Conservation (phyloP, 768 basidiomycete species). For the Agaricus subrufescens region DNA sequence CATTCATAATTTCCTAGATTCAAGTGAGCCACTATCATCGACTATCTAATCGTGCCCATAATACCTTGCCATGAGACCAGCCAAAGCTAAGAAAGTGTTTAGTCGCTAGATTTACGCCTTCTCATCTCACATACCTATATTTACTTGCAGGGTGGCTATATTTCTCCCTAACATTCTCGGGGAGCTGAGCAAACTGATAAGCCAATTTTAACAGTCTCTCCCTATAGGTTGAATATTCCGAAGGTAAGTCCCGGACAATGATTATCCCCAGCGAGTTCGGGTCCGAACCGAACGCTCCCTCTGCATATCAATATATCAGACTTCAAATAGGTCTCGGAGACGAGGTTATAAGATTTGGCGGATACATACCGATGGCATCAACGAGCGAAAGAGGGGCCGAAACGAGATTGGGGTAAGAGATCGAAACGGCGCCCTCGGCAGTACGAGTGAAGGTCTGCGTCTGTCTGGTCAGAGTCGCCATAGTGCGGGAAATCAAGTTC, state of each 20-base stretch:
- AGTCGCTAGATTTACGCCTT: not conserved
- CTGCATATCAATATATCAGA: slow-evolving; percentile 27
- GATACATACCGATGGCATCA: slow-evolving; percentile 52
- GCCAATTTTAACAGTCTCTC: slow-evolving; percentile 71
- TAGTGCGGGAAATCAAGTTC: slow-evolving; percentile 4
- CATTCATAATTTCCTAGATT: slow-evolving; percentile 90
- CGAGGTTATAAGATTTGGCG: not conserved
- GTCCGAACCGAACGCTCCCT: slow-evolving; percentile 79
- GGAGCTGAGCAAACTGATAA: slow-evolving; percentile 70
- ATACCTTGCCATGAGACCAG: slow-evolving; percentile 95
- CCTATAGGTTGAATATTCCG: slow-evolving; percentile 54
- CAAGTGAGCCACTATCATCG: not conserved
- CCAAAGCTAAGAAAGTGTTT: slow-evolving; percentile 60
- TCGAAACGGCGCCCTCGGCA: slow-evolving; percentile 23
- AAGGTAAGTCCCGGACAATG: slow-evolving; percentile 77
- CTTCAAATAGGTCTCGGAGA: not conserved
- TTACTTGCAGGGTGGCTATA: slow-evolving; percentile 68
- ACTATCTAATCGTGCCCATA: not conserved
- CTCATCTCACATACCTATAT: slow-evolving; percentile 57
- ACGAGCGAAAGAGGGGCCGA: slow-evolving; percentile 21
- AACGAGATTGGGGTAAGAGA: slow-evolving; percentile 24
- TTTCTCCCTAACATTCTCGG: slow-evolving; percentile 61
- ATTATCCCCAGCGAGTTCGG: slow-evolving; percentile 77
- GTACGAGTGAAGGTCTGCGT: slow-evolving; percentile 14
- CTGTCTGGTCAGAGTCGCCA: slow-evolving; percentile 8